Evolutionary conservation across 257 asterid species (phyloP).

Genomic region (Phtheirospermum japonicum): DNA sequence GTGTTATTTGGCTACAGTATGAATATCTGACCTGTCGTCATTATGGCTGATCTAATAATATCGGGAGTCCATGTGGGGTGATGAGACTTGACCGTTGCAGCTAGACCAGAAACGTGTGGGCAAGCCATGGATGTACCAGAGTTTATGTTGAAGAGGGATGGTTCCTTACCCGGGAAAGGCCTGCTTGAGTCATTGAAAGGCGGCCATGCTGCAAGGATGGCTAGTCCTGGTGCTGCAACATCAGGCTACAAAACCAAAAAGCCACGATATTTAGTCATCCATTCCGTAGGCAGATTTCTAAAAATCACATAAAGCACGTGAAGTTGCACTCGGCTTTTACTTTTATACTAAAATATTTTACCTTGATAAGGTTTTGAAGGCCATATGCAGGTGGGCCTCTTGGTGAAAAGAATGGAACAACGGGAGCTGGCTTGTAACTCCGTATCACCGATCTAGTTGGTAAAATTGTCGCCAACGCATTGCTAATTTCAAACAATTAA

Average conservation of each 20-base stretch:
- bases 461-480: not conserved
- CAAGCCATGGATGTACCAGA: not conserved
- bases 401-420: not conserved
- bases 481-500: not conserved
- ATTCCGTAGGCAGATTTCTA: not conserved
- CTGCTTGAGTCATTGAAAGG: not conserved
- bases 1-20: no score
- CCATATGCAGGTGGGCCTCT: not conserved
- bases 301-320: no score
- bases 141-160: not conserved
- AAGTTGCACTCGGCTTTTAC: no score
- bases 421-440: not conserved
- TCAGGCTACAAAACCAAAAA: not conserved
- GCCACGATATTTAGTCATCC: not conserved
- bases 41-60: not conserved
- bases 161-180: not conserved
- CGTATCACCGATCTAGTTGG: not conserved
- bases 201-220: not conserved
- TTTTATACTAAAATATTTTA: not conserved
- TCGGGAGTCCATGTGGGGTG: not conserved
- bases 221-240: not conserved
- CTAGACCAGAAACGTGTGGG: not conserved
- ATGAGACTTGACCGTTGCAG: not conserved
- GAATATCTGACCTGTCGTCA: not conserved
- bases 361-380: not conserved